Conservation (phyloP, 345 rosid genomes). For the Cochlearia excelsa region DNA sequence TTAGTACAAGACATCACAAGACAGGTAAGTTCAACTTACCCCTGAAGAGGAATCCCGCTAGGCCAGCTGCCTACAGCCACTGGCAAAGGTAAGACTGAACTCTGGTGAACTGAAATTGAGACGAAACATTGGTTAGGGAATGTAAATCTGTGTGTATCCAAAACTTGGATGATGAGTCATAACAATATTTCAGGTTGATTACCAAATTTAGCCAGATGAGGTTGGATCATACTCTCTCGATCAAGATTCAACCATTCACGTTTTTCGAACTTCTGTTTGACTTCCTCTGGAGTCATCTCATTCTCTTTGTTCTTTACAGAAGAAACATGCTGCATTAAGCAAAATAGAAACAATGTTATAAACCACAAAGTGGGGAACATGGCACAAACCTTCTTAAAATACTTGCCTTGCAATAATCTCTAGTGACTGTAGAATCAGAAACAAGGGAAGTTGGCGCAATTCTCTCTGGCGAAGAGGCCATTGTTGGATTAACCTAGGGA, state of each 20-base stretch:
- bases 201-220: constrained; percentile 40
- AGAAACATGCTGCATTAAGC: constrained; percentile 20
- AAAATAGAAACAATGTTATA: constrained; percentile 15
- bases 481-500: constrained; percentile 51
- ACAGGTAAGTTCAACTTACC: constrained; percentile 37
- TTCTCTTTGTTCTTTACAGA: constrained; percentile 28
- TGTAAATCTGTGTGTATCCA: neutral
- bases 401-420: constrained; percentile 30
- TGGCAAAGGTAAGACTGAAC: constrained; percentile 38
- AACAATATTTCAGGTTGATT: constrained; percentile 10
- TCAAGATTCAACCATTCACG: constrained; percentile 37
- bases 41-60: constrained; percentile 39
- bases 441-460: constrained; percentile 25
- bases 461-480: constrained; percentile 36
- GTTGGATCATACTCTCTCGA: constrained; percentile 39
- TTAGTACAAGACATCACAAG: constrained; percentile 14
- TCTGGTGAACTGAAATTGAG: constrained; percentile 40
- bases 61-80: constrained; percentile 38
- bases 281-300: constrained; percentile 16
- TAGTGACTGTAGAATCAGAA: constrained; percentile 24
- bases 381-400: neutral
- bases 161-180: constrained; percentile 11
- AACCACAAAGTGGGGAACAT: constrained; percentile 6
- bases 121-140: constrained; percentile 21
- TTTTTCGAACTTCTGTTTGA: constrained; percentile 28